A percentile compares a stretch with the other conserved stretches of the same genome.
Evolutionary conservation across 1,284 basidiomycete genomes (phyloP).

Genomic region (Spongispora temasekensis): DNA sequence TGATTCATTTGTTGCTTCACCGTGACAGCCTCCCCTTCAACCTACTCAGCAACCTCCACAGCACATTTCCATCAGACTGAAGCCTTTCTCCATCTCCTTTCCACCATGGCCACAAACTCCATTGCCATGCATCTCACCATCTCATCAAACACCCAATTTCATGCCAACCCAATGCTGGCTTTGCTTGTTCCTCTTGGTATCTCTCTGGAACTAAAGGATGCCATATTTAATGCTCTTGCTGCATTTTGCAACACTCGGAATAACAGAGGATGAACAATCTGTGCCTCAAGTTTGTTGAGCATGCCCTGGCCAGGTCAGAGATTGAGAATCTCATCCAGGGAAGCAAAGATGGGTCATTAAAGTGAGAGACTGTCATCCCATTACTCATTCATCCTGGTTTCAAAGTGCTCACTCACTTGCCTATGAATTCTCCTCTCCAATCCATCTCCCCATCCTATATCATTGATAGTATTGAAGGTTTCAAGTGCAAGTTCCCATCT

Average conservation of each 20-base stretch:
- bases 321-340: constrained; percentile 58
- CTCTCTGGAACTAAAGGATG: constrained; percentile 90
- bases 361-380: constrained; percentile 52
- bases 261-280: constrained; percentile 87
- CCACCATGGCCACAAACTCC: too few species aligned
- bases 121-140: too few species aligned
- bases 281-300: constrained; percentile 85
- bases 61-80: too few species aligned
- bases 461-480: too few species aligned
- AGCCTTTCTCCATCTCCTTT: too few species aligned
- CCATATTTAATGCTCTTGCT: constrained; percentile 80
- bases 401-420: constrained; percentile 78
- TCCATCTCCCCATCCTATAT: constrained; percentile 71
- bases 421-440: constrained; percentile 75
- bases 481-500: too few species aligned
- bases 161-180: constrained; percentile 78
- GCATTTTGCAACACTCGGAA: constrained; percentile 84
- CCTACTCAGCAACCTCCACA: too few species aligned
- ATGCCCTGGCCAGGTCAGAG: constrained; percentile 83
- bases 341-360: constrained; percentile 51
- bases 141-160: constrained; percentile 34
- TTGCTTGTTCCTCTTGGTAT: constrained; percentile 79
- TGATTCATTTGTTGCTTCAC: constrained; percentile 26
- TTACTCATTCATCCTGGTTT: constrained; percentile 85
- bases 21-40: constrained; percentile 14